Percentiles rank a stretch among this genome's conserved stretches.
Conservation (phyloP, 257 asterid species). For the Phtheirospermum japonicum region DNA sequence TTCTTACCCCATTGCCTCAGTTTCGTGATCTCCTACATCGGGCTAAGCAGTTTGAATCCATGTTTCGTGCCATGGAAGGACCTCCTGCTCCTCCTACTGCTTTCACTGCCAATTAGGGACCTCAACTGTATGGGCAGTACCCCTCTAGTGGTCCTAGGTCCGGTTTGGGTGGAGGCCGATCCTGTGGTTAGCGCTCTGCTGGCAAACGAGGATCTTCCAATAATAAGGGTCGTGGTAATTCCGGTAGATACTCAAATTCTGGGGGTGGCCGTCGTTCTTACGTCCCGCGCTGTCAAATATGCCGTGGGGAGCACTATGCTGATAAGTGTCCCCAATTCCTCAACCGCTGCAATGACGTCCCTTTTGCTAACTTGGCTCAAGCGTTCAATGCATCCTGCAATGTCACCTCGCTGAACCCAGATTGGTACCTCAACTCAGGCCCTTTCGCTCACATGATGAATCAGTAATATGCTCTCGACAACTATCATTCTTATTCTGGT, state of each 20-base stretch:
- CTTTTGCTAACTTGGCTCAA: neutral
- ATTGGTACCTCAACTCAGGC: neutral
- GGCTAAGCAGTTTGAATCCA: conserved; percentile 2
- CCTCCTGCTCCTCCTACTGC: neutral
- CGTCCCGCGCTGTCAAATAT: neutral
- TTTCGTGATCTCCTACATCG: conserved; percentile 3
- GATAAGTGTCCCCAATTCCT: conserved; percentile 1
- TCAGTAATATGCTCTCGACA: neutral
- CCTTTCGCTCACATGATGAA: neutral
- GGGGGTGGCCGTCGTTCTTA: neutral
- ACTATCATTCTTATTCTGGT: too few species aligned
- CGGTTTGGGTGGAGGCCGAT: neutral
- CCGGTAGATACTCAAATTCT: too few species aligned
- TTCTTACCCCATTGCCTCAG: neutral
- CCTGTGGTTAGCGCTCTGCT: neutral
- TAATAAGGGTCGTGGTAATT: too few species aligned
- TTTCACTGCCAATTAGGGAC: too few species aligned
- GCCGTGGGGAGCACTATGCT: too few species aligned
- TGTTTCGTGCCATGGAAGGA: conserved; percentile 10
- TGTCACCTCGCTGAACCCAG: neutral
- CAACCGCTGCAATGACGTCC: too few species aligned
- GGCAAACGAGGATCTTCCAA: too few species aligned
- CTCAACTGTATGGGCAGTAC: too few species aligned
- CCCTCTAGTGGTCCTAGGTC: too few species aligned
- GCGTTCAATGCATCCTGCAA: neutral